These are phyloP conservation scores for Hordeum marinum DNA, from an alignment of 176 grass and related monocot genomes.

Conservation along the genomic window DNA sequence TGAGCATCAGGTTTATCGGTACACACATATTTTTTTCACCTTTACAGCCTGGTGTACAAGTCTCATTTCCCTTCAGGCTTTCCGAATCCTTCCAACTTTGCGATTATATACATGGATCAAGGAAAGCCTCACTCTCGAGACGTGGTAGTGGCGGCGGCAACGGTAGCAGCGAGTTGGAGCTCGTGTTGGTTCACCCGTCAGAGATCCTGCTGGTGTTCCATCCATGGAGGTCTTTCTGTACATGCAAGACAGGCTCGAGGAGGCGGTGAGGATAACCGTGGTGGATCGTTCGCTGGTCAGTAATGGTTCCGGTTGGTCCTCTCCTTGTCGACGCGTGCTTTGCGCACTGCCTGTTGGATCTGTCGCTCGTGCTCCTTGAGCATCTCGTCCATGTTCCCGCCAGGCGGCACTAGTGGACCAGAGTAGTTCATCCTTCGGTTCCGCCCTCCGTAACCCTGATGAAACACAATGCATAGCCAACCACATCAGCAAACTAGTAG, in stretches of 20 bases:
- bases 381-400: conserved; percentile 68
- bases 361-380: conserved; percentile 75
- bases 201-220: background rate
- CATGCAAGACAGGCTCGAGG: background rate
- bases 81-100: conserved; percentile 22
- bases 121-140: conserved; percentile 12
- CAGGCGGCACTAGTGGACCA: conserved; percentile 53
- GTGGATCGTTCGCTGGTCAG: background rate
- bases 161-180: background rate
- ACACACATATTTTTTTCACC: background rate
- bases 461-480: background rate
- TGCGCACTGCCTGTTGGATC: conserved; percentile 67
- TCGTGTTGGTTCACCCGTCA: background rate
- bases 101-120: conserved; percentile 47
- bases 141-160: background rate
- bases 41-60: conserved; percentile 15
- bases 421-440: conserved; percentile 67
- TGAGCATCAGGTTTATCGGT: too few relatives aligned
- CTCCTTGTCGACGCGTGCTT: conserved; percentile 50
- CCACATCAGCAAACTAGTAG: background rate
- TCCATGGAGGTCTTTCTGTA: background rate
- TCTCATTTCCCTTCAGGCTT: conserved; percentile 4
- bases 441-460: conserved; percentile 39
- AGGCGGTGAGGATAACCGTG: background rate
- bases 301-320: conserved; percentile 34